These are phyloP conservation scores for Dactylorhiza incarnata DNA, from an alignment of 106 monocot species.

Conservation along the genomic window DNA sequence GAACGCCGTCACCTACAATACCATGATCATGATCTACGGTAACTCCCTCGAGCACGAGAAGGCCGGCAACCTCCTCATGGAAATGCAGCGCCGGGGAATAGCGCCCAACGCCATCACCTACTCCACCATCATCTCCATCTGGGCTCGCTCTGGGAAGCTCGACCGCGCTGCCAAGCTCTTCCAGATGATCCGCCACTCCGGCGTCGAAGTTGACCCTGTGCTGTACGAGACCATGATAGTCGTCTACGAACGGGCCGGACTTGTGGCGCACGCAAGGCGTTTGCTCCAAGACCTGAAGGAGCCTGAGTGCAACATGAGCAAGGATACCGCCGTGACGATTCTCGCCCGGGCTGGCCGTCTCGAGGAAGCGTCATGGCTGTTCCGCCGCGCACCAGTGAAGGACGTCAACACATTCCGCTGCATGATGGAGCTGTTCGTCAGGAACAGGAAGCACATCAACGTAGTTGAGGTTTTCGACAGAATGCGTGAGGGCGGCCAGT, in stretches of 20 bases:
- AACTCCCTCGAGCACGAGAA: constrained; percentile 95
- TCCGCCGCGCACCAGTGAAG: constrained; percentile 62
- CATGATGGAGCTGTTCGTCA: constrained; percentile 76
- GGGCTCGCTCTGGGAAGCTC: constrained; percentile 78
- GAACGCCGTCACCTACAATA: constrained; percentile 95
- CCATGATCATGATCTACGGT: constrained; percentile 90
- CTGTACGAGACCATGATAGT: constrained; percentile 92
- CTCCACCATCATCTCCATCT: constrained; percentile 89
- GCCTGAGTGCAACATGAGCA: constrained; percentile 30
- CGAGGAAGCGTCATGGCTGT: constrained; percentile 79
- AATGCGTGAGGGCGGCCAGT: constrained; percentile 56
- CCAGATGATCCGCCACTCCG: constrained; percentile 63
- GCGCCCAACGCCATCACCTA: constrained; percentile 75
- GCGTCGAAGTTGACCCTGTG: constrained; percentile 58
- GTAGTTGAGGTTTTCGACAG: constrained; percentile 80
- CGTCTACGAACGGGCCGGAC: constrained; percentile 61
- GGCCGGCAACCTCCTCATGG: constrained; percentile 61
- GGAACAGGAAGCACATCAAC: constrained; percentile 55
- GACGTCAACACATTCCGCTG: constrained; percentile 42
- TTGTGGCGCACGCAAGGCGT: constrained; percentile 74
- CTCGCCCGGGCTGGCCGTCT: constrained; percentile 66
- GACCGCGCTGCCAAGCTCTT: constrained; percentile 77
- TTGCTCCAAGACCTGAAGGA: constrained; percentile 70
- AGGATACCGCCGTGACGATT: constrained; percentile 42
- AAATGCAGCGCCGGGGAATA: constrained; percentile 71